These are phyloP conservation scores for Globisporangium cederbergense DNA, from an alignment of 352 stramenopile genomes.

Conservation along the genomic window DNA sequence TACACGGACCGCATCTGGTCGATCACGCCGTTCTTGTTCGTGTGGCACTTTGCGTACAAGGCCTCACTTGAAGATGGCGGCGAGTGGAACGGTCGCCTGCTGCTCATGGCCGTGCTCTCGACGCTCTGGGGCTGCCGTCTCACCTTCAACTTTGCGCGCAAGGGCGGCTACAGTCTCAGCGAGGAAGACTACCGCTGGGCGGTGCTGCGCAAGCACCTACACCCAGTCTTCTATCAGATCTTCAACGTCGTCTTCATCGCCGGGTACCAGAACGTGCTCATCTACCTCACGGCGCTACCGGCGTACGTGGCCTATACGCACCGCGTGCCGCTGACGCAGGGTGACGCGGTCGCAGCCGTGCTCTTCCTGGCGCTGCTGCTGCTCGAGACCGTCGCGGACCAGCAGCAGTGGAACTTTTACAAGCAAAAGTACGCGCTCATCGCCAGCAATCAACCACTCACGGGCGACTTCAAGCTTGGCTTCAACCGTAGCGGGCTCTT, in stretches of 20 bases:
- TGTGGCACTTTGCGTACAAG: constrained; percentile 73
- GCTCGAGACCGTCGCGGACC: constrained; percentile 87
- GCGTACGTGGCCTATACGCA: constrained; percentile 61
- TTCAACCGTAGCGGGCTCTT: constrained; percentile 90
- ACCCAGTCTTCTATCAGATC: constrained; percentile 82
- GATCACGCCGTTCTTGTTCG: constrained; percentile 84
- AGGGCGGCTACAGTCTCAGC: constrained; percentile 87
- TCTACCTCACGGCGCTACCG: constrained; percentile 78
- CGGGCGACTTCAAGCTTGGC: constrained; percentile 60
- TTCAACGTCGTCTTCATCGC: constrained; percentile 92
- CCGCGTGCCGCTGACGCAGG: constrained; percentile 46
- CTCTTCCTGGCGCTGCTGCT: constrained; percentile 71
- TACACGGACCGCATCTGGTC: constrained; percentile 93
- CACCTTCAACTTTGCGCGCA: constrained; percentile 91
- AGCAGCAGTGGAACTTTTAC: constrained; percentile 92
- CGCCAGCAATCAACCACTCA: constrained; percentile 51
- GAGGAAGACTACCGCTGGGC: constrained; percentile 93
- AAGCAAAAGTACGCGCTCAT: constrained; percentile 75
- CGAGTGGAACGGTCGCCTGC: constrained; percentile 47
- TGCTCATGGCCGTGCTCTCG: constrained; percentile 78
- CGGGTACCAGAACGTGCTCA: constrained; percentile 85
- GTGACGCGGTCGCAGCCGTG: constrained; percentile 59
- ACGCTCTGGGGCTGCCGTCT: constrained; percentile 87
- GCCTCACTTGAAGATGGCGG: constrained; percentile 69
- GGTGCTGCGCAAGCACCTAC: constrained; percentile 69